A percentile compares a stretch with the other conserved stretches of the same genome.
phyloP scores from a whole-genome alignment of 2,329 filamentous ascomycete species.

The Bisporella sp. region DNA sequence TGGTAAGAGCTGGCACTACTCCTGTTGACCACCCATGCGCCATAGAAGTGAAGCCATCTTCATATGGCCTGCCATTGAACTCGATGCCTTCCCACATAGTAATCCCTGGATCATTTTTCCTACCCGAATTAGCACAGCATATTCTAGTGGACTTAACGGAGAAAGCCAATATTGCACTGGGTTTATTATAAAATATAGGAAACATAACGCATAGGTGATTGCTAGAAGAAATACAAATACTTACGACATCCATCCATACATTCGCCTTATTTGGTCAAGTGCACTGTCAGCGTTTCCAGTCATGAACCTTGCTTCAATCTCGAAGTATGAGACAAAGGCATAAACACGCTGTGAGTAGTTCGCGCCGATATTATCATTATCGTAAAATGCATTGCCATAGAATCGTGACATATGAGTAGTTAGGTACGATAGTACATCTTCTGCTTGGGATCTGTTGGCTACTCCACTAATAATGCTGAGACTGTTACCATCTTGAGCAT shows the following conservation, averaged over 20 bases:
- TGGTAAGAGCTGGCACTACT: conserved; percentile 38
- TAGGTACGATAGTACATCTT: conserved; percentile 34
- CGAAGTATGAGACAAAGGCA: conserved; percentile 46
- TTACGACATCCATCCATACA: conserved; percentile 43
- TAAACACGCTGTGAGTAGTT: conserved; percentile 41
- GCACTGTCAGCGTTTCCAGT: conserved; percentile 29
- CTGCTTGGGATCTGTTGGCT: conserved; percentile 24
- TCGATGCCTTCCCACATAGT: conserved; percentile 48
- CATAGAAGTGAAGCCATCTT: conserved; percentile 40
- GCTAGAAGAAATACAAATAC: too few species aligned
- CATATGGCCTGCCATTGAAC: conserved; percentile 34
- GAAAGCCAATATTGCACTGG: too few species aligned
- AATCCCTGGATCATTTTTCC: conserved; percentile 34
- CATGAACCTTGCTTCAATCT: conserved; percentile 41
- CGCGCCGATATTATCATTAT: conserved; percentile 32
- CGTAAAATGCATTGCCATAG: conserved; percentile 47
- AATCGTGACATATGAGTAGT: conserved; percentile 26
- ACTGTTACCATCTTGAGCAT: conserved; percentile 45
- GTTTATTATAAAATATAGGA: too few species aligned
- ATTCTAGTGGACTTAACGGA: too few species aligned
- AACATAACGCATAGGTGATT: too few species aligned
- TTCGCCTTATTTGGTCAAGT: conserved; percentile 37
- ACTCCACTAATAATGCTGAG: conserved; percentile 36
- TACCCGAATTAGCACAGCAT: too few species aligned
- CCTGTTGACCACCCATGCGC: conserved; percentile 47